Percentiles rank a stretch among this genome's conserved stretches.
Conservation (phyloP, 2,329 filamentous ascomycete species). For the Aureobasidium sp. region DNA sequence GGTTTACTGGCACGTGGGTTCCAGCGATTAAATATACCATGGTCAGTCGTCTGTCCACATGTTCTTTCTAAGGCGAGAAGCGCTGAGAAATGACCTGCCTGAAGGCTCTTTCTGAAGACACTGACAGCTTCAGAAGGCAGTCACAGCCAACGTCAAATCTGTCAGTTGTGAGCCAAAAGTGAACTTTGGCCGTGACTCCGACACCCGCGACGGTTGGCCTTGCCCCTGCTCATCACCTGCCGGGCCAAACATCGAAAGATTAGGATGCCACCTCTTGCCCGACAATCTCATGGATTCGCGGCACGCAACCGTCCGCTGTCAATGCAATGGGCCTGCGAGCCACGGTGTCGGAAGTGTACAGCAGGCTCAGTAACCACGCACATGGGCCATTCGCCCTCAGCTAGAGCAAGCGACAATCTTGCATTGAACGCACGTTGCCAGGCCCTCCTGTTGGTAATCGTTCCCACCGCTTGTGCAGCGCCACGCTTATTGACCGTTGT, state of each 20-base stretch:
- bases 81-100: neutral
- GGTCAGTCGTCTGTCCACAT: neutral
- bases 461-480: slow-evolving; percentile 6
- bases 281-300: neutral
- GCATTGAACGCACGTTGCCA: slow-evolving; percentile 5
- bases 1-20: neutral
- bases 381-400: neutral
- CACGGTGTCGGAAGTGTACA: neutral
- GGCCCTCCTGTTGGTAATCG: slow-evolving; percentile 10
- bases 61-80: slow-evolving; percentile 1
- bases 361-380: neutral
- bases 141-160: neutral
- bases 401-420: slow-evolving; percentile 3
- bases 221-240: slow-evolving; percentile 7
- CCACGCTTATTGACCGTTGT: slow-evolving; percentile 11
- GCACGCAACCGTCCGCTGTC: slow-evolving; percentile 8
- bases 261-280: neutral
- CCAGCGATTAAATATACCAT: slow-evolving; percentile 9
- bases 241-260: slow-evolving; percentile 3
- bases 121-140: neutral
- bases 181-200: neutral
- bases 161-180: slow-evolving; percentile 5
- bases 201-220: slow-evolving; percentile 10
- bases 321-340: slow-evolving; percentile 6
- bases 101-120: neutral